Evolutionary conservation across 2,329 filamentous ascomycete genomes (phyloP).

Genomic region (Colletotrichum sublineola): DNA sequence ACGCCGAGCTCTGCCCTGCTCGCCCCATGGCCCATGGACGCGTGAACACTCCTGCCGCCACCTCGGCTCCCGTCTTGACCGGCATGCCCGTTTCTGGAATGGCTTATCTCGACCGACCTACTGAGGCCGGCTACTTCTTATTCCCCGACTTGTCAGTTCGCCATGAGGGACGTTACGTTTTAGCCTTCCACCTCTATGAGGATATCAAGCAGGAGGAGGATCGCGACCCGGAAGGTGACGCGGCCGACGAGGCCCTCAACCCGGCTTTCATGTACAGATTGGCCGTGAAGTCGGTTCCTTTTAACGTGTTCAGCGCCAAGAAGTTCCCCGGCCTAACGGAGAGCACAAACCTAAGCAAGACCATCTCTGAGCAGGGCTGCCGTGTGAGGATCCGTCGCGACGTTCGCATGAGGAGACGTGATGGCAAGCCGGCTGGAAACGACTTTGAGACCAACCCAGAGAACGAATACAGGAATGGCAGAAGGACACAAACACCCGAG

Average conservation of each 20-base stretch:
- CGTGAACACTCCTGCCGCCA: slow-evolving; percentile 74
- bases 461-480: slow-evolving; percentile 60
- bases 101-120: slow-evolving; percentile 92
- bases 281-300: slow-evolving; percentile 89
- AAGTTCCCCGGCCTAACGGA: slow-evolving; percentile 96
- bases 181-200: slow-evolving; percentile 94
- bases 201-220: slow-evolving; percentile 89
- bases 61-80: slow-evolving; percentile 86
- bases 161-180: slow-evolving; percentile 92
- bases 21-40: slow-evolving; percentile 86
- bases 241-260: slow-evolving; percentile 54
- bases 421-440: slow-evolving; percentile 71
- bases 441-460: slow-evolving; percentile 73
- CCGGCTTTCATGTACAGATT: slow-evolving; percentile 85
- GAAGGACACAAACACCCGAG: slow-evolving; percentile 48
- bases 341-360: slow-evolving; percentile 88
- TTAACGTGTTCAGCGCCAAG: slow-evolving; percentile 95
- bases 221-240: slow-evolving; percentile 69
- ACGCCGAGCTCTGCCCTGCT: slow-evolving; percentile 89
- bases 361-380: slow-evolving; percentile 96
- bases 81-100: slow-evolving; percentile 96
- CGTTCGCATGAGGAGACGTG: slow-evolving; percentile 89
- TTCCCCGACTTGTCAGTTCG: slow-evolving; percentile 97
- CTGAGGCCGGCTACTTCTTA: slow-evolving; percentile 89
- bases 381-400: slow-evolving; percentile 95